Base-by-base conservation (phyloP, 2,329 filamentous ascomycete genomes). In the Pseudocercospora musae region DNA sequence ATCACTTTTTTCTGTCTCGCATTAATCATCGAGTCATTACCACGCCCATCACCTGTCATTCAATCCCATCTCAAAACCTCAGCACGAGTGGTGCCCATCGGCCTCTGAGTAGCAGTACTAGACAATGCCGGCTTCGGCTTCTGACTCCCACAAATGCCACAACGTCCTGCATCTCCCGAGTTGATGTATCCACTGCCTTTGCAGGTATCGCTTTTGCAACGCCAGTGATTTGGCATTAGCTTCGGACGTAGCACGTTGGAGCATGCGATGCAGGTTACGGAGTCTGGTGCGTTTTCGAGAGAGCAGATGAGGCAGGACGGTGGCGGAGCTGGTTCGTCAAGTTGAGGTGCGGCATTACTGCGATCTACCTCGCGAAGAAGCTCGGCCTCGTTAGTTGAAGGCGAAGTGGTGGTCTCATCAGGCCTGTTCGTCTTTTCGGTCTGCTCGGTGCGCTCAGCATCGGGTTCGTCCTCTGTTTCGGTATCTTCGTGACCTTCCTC, bases 241-340 rank as follows among this genome's bases (percentile, higher is more conserved):
- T 76, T 71, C 0, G 80, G 76, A 49, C 84, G 80, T 1, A 94
- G 77, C 1, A 93, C 89, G 66, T 94, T 86, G 23, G 87, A 83
- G 74, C 91, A 95, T 58, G 88, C 82, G 7, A 76, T 76, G 73
- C 91, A 95, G 3, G 85, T 89, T 1, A 86, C 75, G 7, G 84
- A 78, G 8, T 72, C 70, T 0, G 71, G 53, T 5, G 81, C 77
- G 71, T 92, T 93, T 56, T 78, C 77, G 56, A 89, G 84, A 0
- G 90, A 92, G 75, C 91, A 96, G 59, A 89, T 79, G 0, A 82
- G 78, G 70, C 90, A 57, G 42, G 7, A 7, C 3, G 42, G 53
- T 9, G 27, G 7, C n/a, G 58, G 42, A 15, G 46, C 18, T 29
- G 53, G 7, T 13, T 62, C 62, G 5, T 50, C 62, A 52, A 48